Conservation (phyloP, 164 flowering plant genomes). For the Akebia trifoliata region DNA sequence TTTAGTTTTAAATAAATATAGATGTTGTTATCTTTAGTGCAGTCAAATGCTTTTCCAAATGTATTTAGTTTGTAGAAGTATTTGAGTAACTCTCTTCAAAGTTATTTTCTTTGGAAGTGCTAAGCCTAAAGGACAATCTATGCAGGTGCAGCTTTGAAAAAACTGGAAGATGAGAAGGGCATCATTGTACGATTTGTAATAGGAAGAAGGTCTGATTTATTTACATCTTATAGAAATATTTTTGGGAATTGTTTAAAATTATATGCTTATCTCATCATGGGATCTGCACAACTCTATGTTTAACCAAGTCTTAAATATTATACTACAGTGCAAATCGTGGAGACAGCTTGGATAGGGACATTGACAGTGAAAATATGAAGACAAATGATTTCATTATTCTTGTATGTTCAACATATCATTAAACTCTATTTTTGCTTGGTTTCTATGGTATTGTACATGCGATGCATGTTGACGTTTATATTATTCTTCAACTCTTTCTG, state of each 20-base stretch:
- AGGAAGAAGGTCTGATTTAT: slow-evolving; percentile 72
- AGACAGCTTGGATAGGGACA: slow-evolving; percentile 64
- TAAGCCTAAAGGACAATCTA: neutral
- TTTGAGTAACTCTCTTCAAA: neutral
- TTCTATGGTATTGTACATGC: neutral
- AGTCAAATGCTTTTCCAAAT: too few relatives aligned
- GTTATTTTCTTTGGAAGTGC: neutral
- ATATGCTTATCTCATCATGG: neutral
- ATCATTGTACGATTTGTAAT: slow-evolving; percentile 75
- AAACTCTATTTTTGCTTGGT: neutral
- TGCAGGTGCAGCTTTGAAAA: slow-evolving; percentile 67
- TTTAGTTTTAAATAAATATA: too few relatives aligned
- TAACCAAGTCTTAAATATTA: slow-evolving; percentile 11
- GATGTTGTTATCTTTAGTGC: too few relatives aligned
- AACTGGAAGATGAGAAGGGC: slow-evolving; percentile 71
- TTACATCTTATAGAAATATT: neutral
- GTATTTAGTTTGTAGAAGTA: too few relatives aligned
- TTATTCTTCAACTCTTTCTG: neutral
- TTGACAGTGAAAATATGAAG: slow-evolving; percentile 62
- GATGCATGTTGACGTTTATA: neutral
- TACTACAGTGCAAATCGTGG: slow-evolving; percentile 71
- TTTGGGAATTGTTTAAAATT: neutral
- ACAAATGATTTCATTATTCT: slow-evolving; percentile 76
- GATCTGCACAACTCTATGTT: neutral
- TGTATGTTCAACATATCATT: slow-evolving; percentile 37